Evolutionary conservation across 2,329 filamentous ascomycete species (phyloP).

Genomic region (Fusarium sp.): DNA sequence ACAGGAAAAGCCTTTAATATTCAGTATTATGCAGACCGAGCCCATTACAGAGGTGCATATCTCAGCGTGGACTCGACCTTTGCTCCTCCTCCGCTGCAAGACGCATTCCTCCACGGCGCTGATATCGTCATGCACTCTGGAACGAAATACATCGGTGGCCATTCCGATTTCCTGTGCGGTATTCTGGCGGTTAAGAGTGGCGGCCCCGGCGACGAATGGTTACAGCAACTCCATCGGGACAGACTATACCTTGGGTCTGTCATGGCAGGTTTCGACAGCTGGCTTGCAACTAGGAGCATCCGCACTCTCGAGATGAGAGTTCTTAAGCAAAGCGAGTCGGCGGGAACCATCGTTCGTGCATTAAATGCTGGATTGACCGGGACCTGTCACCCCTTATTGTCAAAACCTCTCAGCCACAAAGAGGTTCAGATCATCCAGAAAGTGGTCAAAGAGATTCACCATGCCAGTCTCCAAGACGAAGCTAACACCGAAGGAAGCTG

Average conservation of each 20-base stretch:
- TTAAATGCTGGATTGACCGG: conserved; percentile 69
- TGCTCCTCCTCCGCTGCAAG: conserved; percentile 86
- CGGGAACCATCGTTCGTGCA: conserved; percentile 69
- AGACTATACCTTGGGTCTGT: conserved; percentile 81
- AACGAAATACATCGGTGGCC: conserved; percentile 95
- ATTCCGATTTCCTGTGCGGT: conserved; percentile 92
- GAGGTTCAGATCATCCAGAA: conserved; percentile 56
- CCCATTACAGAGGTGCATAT: conserved; percentile 77
- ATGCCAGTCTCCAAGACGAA: conserved; percentile 82
- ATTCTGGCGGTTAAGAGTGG: conserved; percentile 65
- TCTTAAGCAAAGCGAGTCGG: conserved; percentile 77
- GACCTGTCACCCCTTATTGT: accelerated
- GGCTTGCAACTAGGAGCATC: conserved; percentile 88
- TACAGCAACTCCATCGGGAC: conserved; percentile 72
- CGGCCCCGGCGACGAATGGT: conserved; percentile 69
- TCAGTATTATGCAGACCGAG: conserved; percentile 74
- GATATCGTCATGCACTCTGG: conserved; percentile 92
- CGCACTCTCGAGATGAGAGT: conserved; percentile 88
- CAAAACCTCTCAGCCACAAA: conserved; percentile 51
- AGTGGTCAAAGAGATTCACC: conserved; percentile 71
- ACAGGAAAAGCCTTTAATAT: conserved; percentile 84
- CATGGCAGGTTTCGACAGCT: conserved; percentile 90
- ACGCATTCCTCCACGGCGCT: conserved; percentile 83
- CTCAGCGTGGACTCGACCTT: conserved; percentile 92
- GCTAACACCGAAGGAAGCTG: conserved; percentile 70